Evolutionary conservation across 1,284 basidiomycete genomes (phyloP), one percentile per base, ranked within the genome.

Genomic region (Sporisorium scitamineum): DNA sequence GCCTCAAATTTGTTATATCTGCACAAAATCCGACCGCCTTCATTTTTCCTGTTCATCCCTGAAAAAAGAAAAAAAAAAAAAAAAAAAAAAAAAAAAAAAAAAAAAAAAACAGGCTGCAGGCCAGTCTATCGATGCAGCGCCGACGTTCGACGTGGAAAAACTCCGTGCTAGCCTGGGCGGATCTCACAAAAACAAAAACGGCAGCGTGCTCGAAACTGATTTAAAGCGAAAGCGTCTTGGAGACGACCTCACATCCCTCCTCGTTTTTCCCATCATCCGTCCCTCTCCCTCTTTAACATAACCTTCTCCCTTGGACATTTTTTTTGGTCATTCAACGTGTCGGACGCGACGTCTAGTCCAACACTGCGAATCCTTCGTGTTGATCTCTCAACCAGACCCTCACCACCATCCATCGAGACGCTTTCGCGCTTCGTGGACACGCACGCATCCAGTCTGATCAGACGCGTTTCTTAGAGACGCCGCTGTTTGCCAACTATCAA

Each of bases 81-180:
- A 9, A 13, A 1, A 16, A 13, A 31, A 50, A 50, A 45, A 13
- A 42, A 42, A 42, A 29, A n/a, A 50, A 50, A 47, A 47, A 9
- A 13, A 1, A 16, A 13, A 31, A 50, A 50, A 45, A 13, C n/a
- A 53, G 58, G 58, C 58, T 53, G 50, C 50, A 61, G 24, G 11
- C 29, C 50, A 61, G 58, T 61, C 58, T 53, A 37, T 27, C 41
- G 22, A 24, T 34, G 39, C 50, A 27, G n/a, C 10, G 14, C 26
- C n/a, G 41, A 42, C n/a, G n/a, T 37, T 3, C 18, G 37, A n/a
- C 20, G 14, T 16, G 5, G 24, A 54, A 63, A 70, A 65, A 56
- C 69, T 57, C 69, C 69, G 69, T 70, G 69, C 69, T 66, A 65
- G 69, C 48, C 51, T 52, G 6, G 22, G 24, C 34, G 24, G 34